Evolutionary conservation across 192 early-diverging fungal genomes (phyloP).

Genomic region (Phycomyces nitens): DNA sequence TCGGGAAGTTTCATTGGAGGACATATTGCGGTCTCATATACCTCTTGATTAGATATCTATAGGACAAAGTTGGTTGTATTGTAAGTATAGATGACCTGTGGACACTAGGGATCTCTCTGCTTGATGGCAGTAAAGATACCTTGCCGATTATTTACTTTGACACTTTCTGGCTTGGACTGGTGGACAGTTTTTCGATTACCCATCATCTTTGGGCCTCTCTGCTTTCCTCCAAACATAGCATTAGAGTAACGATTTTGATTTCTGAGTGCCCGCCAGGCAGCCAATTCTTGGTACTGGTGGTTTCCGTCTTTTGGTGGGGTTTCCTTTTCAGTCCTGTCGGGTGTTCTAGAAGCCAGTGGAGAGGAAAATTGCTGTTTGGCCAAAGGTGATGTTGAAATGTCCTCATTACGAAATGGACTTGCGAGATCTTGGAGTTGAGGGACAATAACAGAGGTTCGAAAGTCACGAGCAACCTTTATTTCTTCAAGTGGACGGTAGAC

Average conservation of each 20-base stretch:
- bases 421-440: constrained; percentile 5
- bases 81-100: no score
- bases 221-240: constrained; percentile 26
- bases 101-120: no score
- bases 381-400: constrained; percentile 3
- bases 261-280: constrained; percentile 19
- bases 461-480: constrained; percentile 12
- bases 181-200: no score
- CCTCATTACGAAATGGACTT: constrained; percentile 1
- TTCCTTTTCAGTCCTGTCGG: background rate
- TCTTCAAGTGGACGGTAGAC: constrained; percentile 11
- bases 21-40: no score
- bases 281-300: constrained; percentile 21
- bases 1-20: no score
- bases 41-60: no score
- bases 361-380: no score
- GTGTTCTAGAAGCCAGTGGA: no score
- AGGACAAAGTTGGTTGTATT: no score
- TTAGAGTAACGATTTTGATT: constrained; percentile 23
- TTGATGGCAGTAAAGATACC: no score
- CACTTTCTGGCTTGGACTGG: no score
- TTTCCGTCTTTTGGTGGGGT: background rate
- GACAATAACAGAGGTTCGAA: constrained; percentile 17
- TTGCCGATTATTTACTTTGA: no score
- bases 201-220: background rate